Evolutionary conservation across 441 rosid genomes (phyloP).

Genomic region (Raphanus hybrid): DNA sequence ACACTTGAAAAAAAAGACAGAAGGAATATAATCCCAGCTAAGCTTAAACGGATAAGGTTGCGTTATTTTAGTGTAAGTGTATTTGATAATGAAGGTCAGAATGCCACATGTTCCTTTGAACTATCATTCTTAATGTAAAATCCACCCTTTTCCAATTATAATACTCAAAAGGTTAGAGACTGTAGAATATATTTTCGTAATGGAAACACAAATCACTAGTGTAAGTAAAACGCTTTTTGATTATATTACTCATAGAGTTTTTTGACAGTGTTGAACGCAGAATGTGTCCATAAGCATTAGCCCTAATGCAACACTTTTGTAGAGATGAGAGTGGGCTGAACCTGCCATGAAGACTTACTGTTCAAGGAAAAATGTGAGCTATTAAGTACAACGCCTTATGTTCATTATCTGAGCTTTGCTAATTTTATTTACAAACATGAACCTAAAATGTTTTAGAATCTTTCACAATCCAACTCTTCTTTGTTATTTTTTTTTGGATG

Average conservation of each 20-base stretch:
- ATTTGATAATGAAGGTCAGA: background rate
- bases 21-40: constrained; percentile 7
- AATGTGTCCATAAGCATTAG: background rate
- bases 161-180: background rate
- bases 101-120: constrained; percentile 5
- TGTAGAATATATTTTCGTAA: background rate
- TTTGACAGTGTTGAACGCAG: background rate
- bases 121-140: constrained; percentile 16
- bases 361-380: constrained; percentile 7
- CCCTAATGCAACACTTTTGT: background rate
- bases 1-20: too few species aligned
- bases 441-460: constrained; percentile 44
- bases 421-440: constrained; percentile 18
- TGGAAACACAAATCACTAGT: background rate
- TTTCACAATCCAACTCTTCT: constrained; percentile 54
- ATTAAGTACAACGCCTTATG: background rate
- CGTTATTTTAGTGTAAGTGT: constrained; percentile 8
- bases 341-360: constrained; percentile 19
- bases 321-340: background rate
- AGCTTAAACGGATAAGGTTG: constrained; percentile 17
- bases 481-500: constrained; percentile 46
- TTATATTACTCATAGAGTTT: background rate
- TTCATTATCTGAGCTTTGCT: constrained; percentile 12
- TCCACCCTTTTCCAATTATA: background rate
- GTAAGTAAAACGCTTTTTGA: background rate